Evolutionary conservation across 441 rosid species (phyloP), one percentile per base, ranked within the genome.

Genomic region (Erodium texanum): DNA sequence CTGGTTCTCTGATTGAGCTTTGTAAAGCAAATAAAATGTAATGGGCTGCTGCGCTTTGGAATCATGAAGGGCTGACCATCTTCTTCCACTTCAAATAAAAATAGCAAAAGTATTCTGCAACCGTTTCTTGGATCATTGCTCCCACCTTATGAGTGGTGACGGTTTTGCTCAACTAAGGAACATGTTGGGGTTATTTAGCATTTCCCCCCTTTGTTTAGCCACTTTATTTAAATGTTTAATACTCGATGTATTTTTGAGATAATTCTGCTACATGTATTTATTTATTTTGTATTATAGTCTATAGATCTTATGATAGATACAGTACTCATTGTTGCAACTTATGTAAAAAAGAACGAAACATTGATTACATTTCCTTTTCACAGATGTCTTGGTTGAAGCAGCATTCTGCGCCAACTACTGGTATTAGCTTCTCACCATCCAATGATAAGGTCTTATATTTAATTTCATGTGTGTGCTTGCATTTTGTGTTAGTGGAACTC

Each of bases 341-440:
- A 19, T 15, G 15, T 41, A 18, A n/a, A 50, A 54, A 54, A 18
- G 16, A 54, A 18, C 0, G 41, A 19, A 52, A 19, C 16, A 59
- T 66, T 66, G 75, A 45, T 71, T 58, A 24, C 59, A 22, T 80
- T 77, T 70, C 58, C 56, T 70, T 67, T 74, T 77, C 69, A 54
- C 82, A 94, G 99, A 85, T 83, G 75, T 89, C 97, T 73, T 94
- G 97, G 99, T 80, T 81, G 80, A 94, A 88, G 82, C 99, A 89
- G 75, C 96, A 93, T 74, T 87, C 93, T 70, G 97, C 97, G 56
- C 97, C 99, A 70, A 74, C 93, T 64, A 89, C 96, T 77, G 97
- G 97, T 76, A 77, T 89, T 67, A 78, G 92, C 84, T 93, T 93
- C 83, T 91, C 96, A 56, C 97, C 97, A 50, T 86, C 99, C 66